phyloP scores from a whole-genome alignment of 148 eudicot species.

The Chenopodium berlandieri region DNA sequence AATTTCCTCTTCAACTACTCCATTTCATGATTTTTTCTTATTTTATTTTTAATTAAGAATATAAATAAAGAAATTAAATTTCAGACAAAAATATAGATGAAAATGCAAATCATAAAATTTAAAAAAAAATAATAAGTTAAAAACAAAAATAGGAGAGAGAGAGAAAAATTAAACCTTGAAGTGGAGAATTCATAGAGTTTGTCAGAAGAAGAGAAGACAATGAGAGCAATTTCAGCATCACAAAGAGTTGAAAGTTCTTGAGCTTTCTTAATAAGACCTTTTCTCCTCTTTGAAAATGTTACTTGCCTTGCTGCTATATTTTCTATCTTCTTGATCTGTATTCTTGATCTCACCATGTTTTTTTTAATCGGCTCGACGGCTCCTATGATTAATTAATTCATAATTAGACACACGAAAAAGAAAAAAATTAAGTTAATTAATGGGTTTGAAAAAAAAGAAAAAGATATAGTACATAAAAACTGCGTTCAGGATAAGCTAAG shows the following conservation, averaged over 20 bases:
- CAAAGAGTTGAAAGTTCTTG: constrained; percentile 38
- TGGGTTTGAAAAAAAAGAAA: no score
- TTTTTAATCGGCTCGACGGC: background rate
- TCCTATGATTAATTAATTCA: background rate
- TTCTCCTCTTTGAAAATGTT: constrained; percentile 39
- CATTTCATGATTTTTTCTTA: background rate
- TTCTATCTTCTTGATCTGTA: constrained; percentile 34
- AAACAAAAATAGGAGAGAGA: background rate
- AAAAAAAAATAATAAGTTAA: background rate
- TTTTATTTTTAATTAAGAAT: background rate
- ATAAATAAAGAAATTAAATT: no score
- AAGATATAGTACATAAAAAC: no score
- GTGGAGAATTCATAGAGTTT: constrained; percentile 30
- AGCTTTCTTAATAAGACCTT: constrained; percentile 39
- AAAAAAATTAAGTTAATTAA: no score
- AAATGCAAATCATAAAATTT: no score
- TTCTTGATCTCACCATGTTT: constrained; percentile 23
- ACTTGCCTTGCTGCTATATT: constrained; percentile 35
- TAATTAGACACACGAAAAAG: background rate
- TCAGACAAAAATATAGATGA: no score
- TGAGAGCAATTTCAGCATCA: constrained; percentile 33
- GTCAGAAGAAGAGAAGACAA: constrained; percentile 36
- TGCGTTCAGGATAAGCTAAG: no score
- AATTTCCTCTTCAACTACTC: background rate
- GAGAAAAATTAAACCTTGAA: constrained; percentile 24